These are phyloP conservation scores for Didymella pomorum DNA, from an alignment of 2,329 filamentous ascomycete genomes.

Conservation along the genomic window DNA sequence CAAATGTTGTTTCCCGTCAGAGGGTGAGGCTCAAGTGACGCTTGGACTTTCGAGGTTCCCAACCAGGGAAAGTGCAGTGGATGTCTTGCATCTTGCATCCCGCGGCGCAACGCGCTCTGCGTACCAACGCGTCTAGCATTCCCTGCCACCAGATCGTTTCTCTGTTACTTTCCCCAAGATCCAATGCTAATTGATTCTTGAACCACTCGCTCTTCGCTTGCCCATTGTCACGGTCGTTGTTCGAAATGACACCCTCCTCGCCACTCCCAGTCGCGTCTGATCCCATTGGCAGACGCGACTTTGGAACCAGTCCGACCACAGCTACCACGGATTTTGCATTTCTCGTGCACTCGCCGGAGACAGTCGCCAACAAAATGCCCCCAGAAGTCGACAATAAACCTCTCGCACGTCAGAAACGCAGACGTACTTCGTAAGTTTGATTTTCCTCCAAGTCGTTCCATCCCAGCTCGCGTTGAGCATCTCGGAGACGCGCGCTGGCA, in stretches of 20 bases:
- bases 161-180: conserved; percentile 25
- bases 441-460: conserved; percentile 21
- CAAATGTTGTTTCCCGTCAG: not conserved
- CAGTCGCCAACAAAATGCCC: conserved; percentile 63
- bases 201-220: conserved; percentile 15
- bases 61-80: conserved; percentile 20
- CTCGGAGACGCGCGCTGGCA: conserved; percentile 35
- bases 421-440: conserved; percentile 65
- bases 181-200: conserved; percentile 24
- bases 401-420: conserved; percentile 66
- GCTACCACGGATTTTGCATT: conserved; percentile 58
- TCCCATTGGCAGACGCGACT: conserved; percentile 31
- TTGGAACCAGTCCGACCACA: conserved; percentile 30
- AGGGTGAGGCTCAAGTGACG: conserved; percentile 12
- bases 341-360: conserved; percentile 67
- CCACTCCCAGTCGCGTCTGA: conserved; percentile 38
- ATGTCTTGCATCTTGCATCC: conserved; percentile 11
- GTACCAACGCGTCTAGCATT: conserved; percentile 31
- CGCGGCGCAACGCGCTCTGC: conserved; percentile 19
- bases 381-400: conserved; percentile 67
- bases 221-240: conserved; percentile 7
- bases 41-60: conserved; percentile 15
- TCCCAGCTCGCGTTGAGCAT: conserved; percentile 28
- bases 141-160: conserved; percentile 39
- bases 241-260: conserved; percentile 35